phyloP scores from a whole-genome alignment of 148 eudicot species.

The Fagopyrum esculentum region DNA sequence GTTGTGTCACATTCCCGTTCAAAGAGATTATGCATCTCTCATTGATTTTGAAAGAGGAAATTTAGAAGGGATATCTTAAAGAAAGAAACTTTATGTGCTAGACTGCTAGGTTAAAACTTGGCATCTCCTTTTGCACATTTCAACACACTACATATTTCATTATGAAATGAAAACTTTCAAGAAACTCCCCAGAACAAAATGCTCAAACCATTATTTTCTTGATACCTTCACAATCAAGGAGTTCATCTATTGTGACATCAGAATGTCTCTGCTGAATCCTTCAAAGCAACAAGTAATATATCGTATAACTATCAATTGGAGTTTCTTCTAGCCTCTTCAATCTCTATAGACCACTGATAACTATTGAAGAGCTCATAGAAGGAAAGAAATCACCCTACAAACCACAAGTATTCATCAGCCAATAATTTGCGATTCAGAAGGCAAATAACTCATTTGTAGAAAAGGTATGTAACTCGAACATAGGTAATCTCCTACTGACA shows the following conservation, averaged over 20 bases:
- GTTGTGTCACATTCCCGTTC: no score
- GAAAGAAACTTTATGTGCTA: not conserved
- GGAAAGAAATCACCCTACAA: slow-evolving; percentile 70
- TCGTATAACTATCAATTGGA: not conserved
- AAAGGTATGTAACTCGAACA: not conserved
- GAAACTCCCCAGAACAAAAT: not conserved
- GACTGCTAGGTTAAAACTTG: not conserved
- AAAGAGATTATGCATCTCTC: not conserved
- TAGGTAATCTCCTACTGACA: slow-evolving; percentile 31
- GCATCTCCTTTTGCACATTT: not conserved
- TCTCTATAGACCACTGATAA: slow-evolving; percentile 61
- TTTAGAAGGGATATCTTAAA: not conserved
- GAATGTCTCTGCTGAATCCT: not conserved
- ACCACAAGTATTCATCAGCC: slow-evolving; percentile 17
- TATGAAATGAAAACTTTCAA: not conserved
- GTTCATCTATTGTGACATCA: slow-evolving; percentile 60
- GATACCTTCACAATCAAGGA: slow-evolving; percentile 27
- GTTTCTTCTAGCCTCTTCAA: slow-evolving; percentile 38
- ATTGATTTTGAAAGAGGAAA: not conserved
- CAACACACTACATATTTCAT: not conserved
- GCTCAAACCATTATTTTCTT: slow-evolving; percentile 16
- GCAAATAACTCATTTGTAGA: slow-evolving; percentile 1
- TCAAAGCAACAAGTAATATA: not conserved
- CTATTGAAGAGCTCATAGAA: slow-evolving; percentile 74
- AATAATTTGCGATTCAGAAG: slow-evolving; percentile 14